Base-by-base conservation (phyloP, 169 alveolate genomes). In the Cryptosporidium xiaoi region DNA sequence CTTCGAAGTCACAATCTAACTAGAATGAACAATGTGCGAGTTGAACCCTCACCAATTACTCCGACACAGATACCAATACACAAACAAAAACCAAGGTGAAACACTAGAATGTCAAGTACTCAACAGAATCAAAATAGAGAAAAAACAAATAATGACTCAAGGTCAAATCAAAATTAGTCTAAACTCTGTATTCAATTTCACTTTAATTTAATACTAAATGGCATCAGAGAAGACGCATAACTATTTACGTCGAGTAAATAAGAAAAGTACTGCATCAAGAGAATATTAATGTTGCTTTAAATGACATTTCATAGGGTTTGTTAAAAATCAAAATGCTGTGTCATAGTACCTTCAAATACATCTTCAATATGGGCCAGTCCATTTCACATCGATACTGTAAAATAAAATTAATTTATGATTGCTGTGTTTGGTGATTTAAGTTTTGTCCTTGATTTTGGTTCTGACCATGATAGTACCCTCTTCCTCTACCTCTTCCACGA, bases 401-500 rank as follows among this genome's bases (percentile, higher is more conserved):
- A 40, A 40, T 40, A 40, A 40, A 40, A 40, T 40, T 40, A 40
- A 40, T 40, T 40, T 40, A 40, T 1, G 48, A 40, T 40, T 40
- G 64, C 46, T 62, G 68, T 10, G 68, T 4, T 44, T 69, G 83
- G 16, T 29, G 44, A 10, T 24, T 24, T 24, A 53, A 31, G 10
- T 53, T 55, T 18, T 69, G 83, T 64, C 56, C 67, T 34, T 69
- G 83, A 51, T 51, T 34, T 18, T 69, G 83, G 31, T 56, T 5
- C 66, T 68, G 83, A 31, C 40, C 16, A 48, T 56, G 64, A 66
- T 58, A 62, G n/a, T 56, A 82, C 6, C 92, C 90, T 58, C 94
- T 68, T 66, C 92, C 84, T 51, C 87, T 48, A 36, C 92, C 90
- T 40, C 90, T 84, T 31, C 92, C 92, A 18, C 84, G 46, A 48